Conservation (phyloP, 352 stramenopile genomes). For the Phytophthora syringae region DNA sequence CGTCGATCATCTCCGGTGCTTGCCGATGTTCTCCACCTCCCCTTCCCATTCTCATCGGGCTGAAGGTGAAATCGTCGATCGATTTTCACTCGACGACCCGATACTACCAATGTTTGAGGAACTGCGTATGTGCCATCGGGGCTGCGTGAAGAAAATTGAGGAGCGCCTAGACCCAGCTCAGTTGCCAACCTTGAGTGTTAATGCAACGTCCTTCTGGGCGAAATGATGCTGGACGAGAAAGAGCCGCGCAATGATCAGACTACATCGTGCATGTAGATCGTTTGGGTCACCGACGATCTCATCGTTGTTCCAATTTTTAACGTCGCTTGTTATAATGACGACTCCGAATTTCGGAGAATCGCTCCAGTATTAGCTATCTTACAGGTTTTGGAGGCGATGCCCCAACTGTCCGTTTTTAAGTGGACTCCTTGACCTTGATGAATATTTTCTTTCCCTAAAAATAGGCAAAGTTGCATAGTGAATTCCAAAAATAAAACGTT, state of each 20-base stretch:
- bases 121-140: slow-evolving; percentile 69
- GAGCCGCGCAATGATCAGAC: background rate
- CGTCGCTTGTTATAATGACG: too few species aligned
- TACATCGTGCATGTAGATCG: too few species aligned
- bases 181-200: slow-evolving; percentile 53
- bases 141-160: slow-evolving; percentile 68
- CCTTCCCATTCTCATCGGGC: background rate
- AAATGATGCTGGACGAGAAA: slow-evolving; percentile 8
- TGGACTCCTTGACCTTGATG: too few species aligned
- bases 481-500: too few species aligned
- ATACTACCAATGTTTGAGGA: slow-evolving; percentile 40
- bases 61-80: background rate
- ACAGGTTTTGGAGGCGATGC: too few species aligned
- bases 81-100: background rate
- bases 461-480: too few species aligned
- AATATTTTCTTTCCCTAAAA: too few species aligned
- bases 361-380: too few species aligned
- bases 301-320: too few species aligned
- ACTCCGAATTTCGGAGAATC: too few species aligned
- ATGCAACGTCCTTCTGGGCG: slow-evolving; percentile 68
- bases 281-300: too few species aligned
- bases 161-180: slow-evolving; percentile 40
- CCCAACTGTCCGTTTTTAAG: too few species aligned
- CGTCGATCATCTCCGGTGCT: slow-evolving; percentile 48
- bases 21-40: slow-evolving; percentile 46